Percentiles rank a stretch among this genome's conserved stretches.
Conservation (phyloP, 352 stramenopile species). For the Globisporangium nodosum region DNA sequence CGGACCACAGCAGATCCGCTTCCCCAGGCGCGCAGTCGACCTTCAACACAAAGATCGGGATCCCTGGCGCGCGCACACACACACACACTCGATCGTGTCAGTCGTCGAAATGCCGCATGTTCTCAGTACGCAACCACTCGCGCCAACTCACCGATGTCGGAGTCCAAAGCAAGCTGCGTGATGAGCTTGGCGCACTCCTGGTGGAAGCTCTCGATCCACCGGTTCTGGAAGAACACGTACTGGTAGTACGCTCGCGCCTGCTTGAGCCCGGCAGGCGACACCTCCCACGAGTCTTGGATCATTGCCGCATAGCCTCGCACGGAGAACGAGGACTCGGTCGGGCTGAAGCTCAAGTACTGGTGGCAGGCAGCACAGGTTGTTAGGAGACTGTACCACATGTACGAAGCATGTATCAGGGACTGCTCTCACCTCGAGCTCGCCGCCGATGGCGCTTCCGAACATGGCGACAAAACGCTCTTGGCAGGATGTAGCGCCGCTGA, state of each 20-base stretch:
- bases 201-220: conserved; percentile 57
- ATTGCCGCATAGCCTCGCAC: conserved; percentile 53
- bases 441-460: conserved; percentile 38
- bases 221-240: conserved; percentile 57
- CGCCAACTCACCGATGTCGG: conserved; percentile 2
- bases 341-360: conserved; percentile 35
- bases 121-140: not conserved
- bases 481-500: conserved; percentile 13
- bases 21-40: conserved; percentile 24
- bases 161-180: conserved; percentile 17
- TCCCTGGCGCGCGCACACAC: conserved; percentile 23
- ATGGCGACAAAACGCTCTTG: conserved; percentile 30
- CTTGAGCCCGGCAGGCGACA: conserved; percentile 30
- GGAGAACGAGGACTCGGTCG: conserved; percentile 19
- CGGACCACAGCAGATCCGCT: conserved; percentile 25
- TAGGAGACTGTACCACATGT: not conserved
- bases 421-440: conserved; percentile 24
- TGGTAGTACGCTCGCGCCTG: conserved; percentile 73
- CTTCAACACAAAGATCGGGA: conserved; percentile 76
- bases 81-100: not conserved
- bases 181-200: conserved; percentile 39
- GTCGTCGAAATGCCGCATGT: too few relatives aligned
- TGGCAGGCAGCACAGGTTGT: not conserved
- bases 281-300: conserved; percentile 30
- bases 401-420: not conserved